A percentile compares a stretch with the other conserved stretches of the same genome.
Evolutionary conservation across 495 filamentous ascomycete species (phyloP).

Genomic region (Trichoderma gamsii): DNA sequence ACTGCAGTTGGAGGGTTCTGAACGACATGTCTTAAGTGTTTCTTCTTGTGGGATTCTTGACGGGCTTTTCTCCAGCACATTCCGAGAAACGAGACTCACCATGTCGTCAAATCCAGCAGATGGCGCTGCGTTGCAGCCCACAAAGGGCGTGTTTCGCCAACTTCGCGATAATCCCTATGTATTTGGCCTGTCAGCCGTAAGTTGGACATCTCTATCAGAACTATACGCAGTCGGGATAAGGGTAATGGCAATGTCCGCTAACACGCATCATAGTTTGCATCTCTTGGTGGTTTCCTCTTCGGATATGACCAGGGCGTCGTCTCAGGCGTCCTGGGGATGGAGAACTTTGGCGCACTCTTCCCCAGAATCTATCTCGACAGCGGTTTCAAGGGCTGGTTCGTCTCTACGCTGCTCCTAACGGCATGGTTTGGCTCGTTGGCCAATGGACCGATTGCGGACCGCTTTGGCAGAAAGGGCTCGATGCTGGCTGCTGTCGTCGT

Average conservation of each 20-base stretch:
- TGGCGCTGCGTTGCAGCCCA: conserved; percentile 13
- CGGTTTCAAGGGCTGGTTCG: conserved; percentile 26
- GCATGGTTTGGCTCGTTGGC: conserved; percentile 27
- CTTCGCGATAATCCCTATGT: conserved; percentile 37
- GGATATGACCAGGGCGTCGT: conserved; percentile 53
- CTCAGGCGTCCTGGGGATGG: conserved; percentile 41
- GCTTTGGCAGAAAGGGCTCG: conserved; percentile 22
- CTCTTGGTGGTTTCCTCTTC: conserved; percentile 23
- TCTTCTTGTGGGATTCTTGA: neutral
- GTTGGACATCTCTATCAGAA: conserved; percentile 14
- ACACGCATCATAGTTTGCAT: conserved; percentile 31
- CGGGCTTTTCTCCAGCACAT: neutral
- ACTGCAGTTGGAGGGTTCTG: neutral
- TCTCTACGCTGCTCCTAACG: conserved; percentile 18
- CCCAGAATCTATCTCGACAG: conserved; percentile 20
- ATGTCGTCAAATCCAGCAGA: conserved; percentile 5
- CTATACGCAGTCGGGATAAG: neutral
- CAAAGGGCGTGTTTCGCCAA: conserved; percentile 30
- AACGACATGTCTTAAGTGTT: neutral
- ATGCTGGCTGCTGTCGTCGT: conserved; percentile 26
- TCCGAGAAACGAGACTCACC: neutral
- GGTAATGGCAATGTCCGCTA: neutral
- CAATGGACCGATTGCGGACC: conserved; percentile 28
- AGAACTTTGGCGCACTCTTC: conserved; percentile 30
- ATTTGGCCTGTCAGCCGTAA: conserved; percentile 37